phyloP scores from a whole-genome alignment of 2,329 filamentous ascomycete species.

The Paecilomyces formosus region DNA sequence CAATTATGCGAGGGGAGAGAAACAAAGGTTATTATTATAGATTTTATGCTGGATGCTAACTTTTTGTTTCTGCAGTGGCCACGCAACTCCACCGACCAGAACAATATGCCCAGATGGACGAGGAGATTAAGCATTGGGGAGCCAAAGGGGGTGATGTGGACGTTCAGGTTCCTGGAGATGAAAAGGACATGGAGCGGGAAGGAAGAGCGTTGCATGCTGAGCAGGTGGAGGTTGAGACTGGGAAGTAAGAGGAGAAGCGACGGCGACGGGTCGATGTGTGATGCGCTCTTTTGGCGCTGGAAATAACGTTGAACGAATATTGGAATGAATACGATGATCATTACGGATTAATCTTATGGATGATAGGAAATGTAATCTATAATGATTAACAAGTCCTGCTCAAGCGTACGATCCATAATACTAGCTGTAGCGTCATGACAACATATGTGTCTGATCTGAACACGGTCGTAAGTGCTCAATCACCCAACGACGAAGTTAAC shows the following conservation, averaged over 20 bases:
- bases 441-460: background rate
- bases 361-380: background rate
- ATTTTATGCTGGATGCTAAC: background rate
- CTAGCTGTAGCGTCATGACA: background rate
- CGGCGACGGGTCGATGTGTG: background rate
- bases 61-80: slow-evolving; percentile 5
- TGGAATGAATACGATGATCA: background rate
- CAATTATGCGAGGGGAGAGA: background rate
- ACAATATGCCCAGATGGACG: slow-evolving; percentile 11
- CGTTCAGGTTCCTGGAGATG: background rate
- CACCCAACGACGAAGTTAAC: slow-evolving; percentile 1
- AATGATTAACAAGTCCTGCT: background rate
- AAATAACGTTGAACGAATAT: background rate
- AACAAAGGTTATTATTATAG: too few relatives aligned
- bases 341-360: background rate
- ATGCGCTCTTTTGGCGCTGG: background rate
- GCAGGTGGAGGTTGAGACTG: background rate
- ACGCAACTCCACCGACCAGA: slow-evolving; percentile 13
- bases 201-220: background rate
- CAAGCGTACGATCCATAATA: background rate
- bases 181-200: background rate
- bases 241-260: background rate
- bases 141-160: background rate
- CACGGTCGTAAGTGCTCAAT: background rate
- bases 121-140: slow-evolving; percentile 8